Conservation (phyloP, 2,329 filamentous ascomycete genomes). For the Sporothrix brunneoviolacea region DNA sequence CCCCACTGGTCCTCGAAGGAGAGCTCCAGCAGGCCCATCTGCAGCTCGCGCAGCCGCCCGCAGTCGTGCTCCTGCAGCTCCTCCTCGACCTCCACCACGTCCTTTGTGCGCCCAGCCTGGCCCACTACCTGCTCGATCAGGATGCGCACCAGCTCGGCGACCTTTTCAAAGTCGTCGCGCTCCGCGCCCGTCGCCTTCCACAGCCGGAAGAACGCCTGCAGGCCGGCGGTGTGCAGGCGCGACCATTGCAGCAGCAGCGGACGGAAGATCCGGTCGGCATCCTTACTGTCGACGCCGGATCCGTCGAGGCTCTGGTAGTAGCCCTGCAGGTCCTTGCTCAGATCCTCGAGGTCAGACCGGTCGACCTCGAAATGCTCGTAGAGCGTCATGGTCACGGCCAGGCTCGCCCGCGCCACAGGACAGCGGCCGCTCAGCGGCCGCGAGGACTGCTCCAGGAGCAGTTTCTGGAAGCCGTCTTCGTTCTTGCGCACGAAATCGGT, state of each 20-base stretch:
- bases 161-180: conserved; percentile 84
- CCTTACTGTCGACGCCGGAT: conserved; percentile 39
- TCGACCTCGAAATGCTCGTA: conserved; percentile 97
- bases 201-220: conserved; percentile 82
- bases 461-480: conserved; percentile 86
- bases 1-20: conserved; percentile 96
- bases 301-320: conserved; percentile 71
- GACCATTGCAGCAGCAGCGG: conserved; percentile 92
- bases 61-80: conserved; percentile 82
- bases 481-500: conserved; percentile 89
- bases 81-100: conserved; percentile 81
- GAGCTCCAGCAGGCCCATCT: conserved; percentile 87
- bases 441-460: conserved; percentile 81
- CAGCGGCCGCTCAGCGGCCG: conserved; percentile 67
- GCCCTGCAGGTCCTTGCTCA: conserved; percentile 43
- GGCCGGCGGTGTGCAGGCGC: conserved; percentile 72
- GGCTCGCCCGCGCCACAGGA: conserved; percentile 77
- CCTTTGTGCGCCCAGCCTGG: conserved; percentile 70
- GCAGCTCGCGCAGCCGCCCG: conserved; percentile 67
- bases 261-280: conserved; percentile 79
- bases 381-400: conserved; percentile 79
- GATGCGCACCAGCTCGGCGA: conserved; percentile 84
- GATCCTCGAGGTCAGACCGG: conserved; percentile 71
- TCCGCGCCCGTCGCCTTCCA: conserved; percentile 89
- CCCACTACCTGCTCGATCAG: conserved; percentile 86